Conservation (phyloP, 169 alveolate genomes). For the Eimeria sp. region DNA sequence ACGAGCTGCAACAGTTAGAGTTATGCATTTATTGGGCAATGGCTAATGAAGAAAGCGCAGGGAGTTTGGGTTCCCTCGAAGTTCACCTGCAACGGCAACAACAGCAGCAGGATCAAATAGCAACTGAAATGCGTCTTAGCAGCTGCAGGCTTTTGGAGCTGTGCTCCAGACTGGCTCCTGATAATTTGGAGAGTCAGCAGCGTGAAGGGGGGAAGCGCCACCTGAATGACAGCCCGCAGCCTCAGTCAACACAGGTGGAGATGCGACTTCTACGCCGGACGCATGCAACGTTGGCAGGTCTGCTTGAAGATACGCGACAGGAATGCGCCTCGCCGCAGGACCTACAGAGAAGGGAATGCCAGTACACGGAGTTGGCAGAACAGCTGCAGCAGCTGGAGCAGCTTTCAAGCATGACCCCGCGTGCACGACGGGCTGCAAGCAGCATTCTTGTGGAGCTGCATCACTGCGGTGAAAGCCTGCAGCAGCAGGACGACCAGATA, state of each 20-base stretch:
- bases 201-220: constrained; percentile 2
- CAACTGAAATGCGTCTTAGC: constrained; percentile 5
- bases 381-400: constrained; percentile 48
- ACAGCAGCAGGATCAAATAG: constrained; percentile 46
- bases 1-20: constrained; percentile 36
- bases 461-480: neutral
- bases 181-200: neutral
- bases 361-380: neutral
- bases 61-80: neutral
- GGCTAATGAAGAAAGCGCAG: neutral
- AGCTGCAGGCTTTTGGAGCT: neutral
- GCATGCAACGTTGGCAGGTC: neutral
- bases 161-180: neutral
- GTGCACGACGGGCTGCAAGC: constrained; percentile 4
- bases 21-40: neutral
- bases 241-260: constrained; percentile 12
- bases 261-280: neutral
- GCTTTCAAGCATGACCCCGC: neutral
- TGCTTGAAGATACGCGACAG: constrained; percentile 15
- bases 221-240: neutral
- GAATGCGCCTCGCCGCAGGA: neutral
- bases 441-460: neutral
- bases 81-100: neutral
- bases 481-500: neutral
- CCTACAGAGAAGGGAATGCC: neutral